A percentile compares a stretch with the other conserved stretches of the same genome.
Evolutionary conservation across 768 basidiomycete genomes (phyloP).

Genomic region (Suillus ampliporus): DNA sequence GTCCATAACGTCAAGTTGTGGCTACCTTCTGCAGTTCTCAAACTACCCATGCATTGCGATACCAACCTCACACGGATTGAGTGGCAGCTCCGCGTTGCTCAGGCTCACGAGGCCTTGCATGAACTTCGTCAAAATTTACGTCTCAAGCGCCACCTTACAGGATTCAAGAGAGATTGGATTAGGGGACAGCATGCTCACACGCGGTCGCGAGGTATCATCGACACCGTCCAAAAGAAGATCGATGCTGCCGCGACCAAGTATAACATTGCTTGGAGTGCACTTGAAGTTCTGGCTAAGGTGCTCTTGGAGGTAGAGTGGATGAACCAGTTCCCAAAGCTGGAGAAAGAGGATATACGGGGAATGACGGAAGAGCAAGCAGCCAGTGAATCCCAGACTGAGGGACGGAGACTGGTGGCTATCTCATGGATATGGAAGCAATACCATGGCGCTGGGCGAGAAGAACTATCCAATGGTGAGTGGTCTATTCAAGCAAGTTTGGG

Average conservation of each 20-base stretch:
- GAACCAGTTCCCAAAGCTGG: not conserved
- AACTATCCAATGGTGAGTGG: not conserved
- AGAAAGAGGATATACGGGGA: not conserved
- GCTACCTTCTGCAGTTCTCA: not conserved
- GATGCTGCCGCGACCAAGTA: not conserved
- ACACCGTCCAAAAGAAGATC: not conserved
- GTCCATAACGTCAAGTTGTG: conserved; percentile 3
- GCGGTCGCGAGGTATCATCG: not conserved
- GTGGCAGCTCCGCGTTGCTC: not conserved
- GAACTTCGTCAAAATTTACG: not conserved
- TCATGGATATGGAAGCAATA: not conserved
- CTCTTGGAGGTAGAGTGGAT: not conserved
- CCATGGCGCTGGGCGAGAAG: not conserved
- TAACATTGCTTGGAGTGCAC: not conserved
- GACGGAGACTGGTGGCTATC: conserved; percentile 1
- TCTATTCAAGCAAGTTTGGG: not conserved
- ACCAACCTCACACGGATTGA: not conserved
- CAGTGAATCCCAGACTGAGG: not conserved
- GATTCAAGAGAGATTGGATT: conserved; percentile 1
- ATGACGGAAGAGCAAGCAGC: not conserved
- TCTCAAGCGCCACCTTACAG: not conserved
- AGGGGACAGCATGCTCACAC: not conserved
- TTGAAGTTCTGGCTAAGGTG: not conserved
- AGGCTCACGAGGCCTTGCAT: not conserved
- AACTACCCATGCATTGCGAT: not conserved